Evolutionary conservation across 2,329 filamentous ascomycete species (phyloP).

Genomic region (Erysiphe pulchra): DNA sequence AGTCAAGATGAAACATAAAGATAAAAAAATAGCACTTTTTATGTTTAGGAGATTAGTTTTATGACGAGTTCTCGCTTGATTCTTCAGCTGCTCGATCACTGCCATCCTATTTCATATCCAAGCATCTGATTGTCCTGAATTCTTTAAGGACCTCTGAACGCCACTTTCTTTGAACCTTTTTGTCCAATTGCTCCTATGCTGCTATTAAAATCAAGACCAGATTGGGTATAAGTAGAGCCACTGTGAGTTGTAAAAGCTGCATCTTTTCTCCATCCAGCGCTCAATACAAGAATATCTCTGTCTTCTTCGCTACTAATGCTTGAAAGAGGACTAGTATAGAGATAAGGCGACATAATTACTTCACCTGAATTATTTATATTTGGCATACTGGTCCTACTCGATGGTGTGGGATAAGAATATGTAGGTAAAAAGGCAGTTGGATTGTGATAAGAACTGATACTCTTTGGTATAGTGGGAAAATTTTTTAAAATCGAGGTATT

Average conservation of each 20-base stretch:
- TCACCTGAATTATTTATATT: neutral
- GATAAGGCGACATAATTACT: neutral
- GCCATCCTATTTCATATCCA: too few relatives aligned
- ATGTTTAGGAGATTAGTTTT: too few relatives aligned
- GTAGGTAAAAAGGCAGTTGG: neutral
- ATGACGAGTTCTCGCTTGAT: too few relatives aligned
- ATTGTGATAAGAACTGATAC: neutral
- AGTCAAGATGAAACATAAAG: too few relatives aligned
- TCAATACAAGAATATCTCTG: neutral
- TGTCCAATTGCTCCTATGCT: too few relatives aligned
- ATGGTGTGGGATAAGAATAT: neutral
- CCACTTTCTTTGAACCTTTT: too few relatives aligned
- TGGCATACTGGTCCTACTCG: neutral
- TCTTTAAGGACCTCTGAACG: too few relatives aligned
- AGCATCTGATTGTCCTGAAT: too few relatives aligned
- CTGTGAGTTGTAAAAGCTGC: neutral
- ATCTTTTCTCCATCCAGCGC: neutral
- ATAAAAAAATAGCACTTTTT: too few relatives aligned
- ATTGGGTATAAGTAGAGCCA: neutral
- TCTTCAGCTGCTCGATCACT: too few relatives aligned
- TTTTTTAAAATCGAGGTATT: neutral
- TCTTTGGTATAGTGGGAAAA: slow-evolving; percentile 1
- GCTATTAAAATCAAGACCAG: neutral
- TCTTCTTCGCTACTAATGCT: neutral
- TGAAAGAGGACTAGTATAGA: neutral